phyloP scores from a whole-genome alignment of 1,284 basidiomycete species.

The Pyrrhoderma lamaoense region DNA sequence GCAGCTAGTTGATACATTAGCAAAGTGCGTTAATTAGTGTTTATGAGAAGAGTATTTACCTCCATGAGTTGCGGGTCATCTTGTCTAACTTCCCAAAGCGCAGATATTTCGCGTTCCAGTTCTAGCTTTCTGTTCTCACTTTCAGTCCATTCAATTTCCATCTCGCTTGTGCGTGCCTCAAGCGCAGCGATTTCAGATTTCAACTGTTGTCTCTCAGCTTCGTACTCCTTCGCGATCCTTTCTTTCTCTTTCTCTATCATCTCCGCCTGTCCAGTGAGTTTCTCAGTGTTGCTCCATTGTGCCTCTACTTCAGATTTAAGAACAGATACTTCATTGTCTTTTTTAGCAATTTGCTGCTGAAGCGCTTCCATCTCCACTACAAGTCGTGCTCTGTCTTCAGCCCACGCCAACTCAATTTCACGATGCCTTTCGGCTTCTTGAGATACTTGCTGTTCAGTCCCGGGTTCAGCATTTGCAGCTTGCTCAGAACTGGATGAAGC shows the following conservation, averaged over 20 bases:
- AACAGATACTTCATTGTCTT: constrained; percentile 25
- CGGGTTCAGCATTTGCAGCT: constrained; percentile 32
- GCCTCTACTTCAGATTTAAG: constrained; percentile 28
- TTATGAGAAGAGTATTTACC: no score
- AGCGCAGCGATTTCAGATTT: constrained; percentile 41
- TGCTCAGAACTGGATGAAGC: constrained; percentile 44
- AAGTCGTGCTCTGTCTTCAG: constrained; percentile 42
- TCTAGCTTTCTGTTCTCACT: constrained; percentile 46
- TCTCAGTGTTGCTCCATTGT: constrained; percentile 21
- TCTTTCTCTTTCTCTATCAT: constrained; percentile 36
- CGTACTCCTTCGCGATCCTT: constrained; percentile 41
- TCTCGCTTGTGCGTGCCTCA: constrained; percentile 29
- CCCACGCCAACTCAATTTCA: constrained; percentile 37
- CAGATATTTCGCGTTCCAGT: constrained; percentile 41
- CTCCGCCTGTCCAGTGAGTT: constrained; percentile 37
- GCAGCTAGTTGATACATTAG: constrained; percentile 32
- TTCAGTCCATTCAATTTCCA: constrained; percentile 51
- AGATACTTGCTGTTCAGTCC: constrained; percentile 32
- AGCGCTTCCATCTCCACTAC: constrained; percentile 27
- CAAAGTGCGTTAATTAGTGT: no score
- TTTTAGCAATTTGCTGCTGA: constrained; percentile 4
- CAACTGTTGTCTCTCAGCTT: constrained; percentile 57
- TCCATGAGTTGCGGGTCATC: no score
- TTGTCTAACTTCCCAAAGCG: background rate
- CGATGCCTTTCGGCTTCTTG: constrained; percentile 34